Conservation (phyloP, 495 filamentous ascomycete species). For the Penicillium macrosclerotiorum region DNA sequence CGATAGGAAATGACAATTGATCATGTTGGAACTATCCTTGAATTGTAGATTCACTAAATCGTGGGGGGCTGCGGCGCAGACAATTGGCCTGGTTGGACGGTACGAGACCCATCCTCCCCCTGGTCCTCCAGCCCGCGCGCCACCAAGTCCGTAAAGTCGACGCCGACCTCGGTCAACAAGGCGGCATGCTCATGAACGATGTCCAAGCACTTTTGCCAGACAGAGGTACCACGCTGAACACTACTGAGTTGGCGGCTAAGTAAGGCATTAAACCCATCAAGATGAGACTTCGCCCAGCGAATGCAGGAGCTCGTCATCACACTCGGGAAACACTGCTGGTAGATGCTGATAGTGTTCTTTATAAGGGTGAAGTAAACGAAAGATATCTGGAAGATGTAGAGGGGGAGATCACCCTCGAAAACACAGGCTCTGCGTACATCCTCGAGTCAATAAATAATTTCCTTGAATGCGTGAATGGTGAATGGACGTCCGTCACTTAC, state of each 20-base stretch:
- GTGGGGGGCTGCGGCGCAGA: slow-evolving; percentile 4
- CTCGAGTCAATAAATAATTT: neutral
- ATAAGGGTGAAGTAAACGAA: slow-evolving; percentile 95
- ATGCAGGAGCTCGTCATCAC: slow-evolving; percentile 88
- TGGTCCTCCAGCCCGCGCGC: slow-evolving; percentile 36
- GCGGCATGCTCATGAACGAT: slow-evolving; percentile 75
- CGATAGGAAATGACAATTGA: neutral
- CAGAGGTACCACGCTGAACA: slow-evolving; percentile 62
- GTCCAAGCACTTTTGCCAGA: slow-evolving; percentile 82
- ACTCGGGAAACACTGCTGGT: slow-evolving; percentile 84
- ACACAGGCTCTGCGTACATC: slow-evolving; percentile 69
- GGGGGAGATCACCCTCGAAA: slow-evolving; percentile 86
- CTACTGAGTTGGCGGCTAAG: slow-evolving; percentile 81
- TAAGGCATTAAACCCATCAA: slow-evolving; percentile 84
- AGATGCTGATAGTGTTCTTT: slow-evolving; percentile 83
- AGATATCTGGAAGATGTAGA: slow-evolving; percentile 94
- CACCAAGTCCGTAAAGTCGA: slow-evolving; percentile 83
- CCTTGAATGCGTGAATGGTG: no score
- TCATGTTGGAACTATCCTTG: neutral
- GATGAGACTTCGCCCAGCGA: slow-evolving; percentile 91
- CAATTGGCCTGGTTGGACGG: slow-evolving; percentile 26
- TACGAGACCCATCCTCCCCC: slow-evolving; percentile 19
- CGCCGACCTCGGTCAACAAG: slow-evolving; percentile 78
- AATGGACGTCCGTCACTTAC: slow-evolving; percentile 42
- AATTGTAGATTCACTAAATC: neutral